phyloP scores from a whole-genome alignment of 768 basidiomycete genomes.

The Botryobasidium botryosum region DNA sequence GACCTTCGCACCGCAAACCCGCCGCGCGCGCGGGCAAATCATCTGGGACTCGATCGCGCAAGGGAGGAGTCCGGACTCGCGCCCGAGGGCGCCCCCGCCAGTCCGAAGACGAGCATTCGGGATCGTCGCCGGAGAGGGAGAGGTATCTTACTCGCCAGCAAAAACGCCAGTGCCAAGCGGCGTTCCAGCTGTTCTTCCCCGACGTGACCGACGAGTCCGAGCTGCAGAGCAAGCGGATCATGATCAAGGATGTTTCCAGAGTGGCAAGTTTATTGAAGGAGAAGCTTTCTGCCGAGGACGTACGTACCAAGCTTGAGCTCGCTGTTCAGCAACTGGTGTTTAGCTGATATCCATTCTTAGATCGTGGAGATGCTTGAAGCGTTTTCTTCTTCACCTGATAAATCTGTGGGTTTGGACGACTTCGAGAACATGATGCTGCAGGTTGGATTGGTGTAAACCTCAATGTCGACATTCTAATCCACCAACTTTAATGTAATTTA shows the following conservation, averaged over 20 bases:
- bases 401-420: conserved; percentile 46
- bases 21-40: too few species aligned
- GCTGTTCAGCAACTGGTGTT: background rate
- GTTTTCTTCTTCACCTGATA: conserved; percentile 54
- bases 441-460: conserved; percentile 38
- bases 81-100: too few species aligned
- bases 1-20: too few species aligned
- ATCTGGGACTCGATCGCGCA: too few species aligned
- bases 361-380: conserved; percentile 64
- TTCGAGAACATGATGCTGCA: conserved; percentile 61
- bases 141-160: conserved; percentile 20
- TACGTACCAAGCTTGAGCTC: conserved; percentile 19
- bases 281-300: conserved; percentile 59
- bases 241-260: conserved; percentile 45
- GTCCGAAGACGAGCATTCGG: too few species aligned
- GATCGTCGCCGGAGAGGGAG: background rate
- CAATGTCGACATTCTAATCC: too few species aligned
- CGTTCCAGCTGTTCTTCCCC: conserved; percentile 64
- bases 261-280: conserved; percentile 50
- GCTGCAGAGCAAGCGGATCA: conserved; percentile 36
- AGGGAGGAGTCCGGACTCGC: too few species aligned
- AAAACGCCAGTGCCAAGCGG: conserved; percentile 32
- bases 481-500: too few species aligned
- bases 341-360: conserved; percentile 21
- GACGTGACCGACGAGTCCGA: conserved; percentile 26